A percentile compares a stretch with the other conserved stretches of the same genome.
phyloP scores from a whole-genome alignment of 441 rosid genomes.

The Sinapis alba region DNA sequence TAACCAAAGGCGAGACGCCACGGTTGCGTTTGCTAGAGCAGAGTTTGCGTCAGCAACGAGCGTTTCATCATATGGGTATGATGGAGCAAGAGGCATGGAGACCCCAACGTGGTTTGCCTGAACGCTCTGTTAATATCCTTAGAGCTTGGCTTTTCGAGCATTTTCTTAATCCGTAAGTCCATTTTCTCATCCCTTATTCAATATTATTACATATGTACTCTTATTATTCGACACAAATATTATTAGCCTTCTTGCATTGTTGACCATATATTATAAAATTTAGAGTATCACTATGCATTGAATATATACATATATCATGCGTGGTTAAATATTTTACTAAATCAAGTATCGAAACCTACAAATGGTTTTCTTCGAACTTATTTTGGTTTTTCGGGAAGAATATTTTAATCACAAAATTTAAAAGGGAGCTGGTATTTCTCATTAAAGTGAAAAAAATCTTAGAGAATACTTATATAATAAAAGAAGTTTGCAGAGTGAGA shows the following conservation, averaged over 20 bases:
- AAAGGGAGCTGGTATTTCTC: too few relatives aligned
- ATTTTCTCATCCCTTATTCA: conserved; percentile 23
- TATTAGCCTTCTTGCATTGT: neutral
- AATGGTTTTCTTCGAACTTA: neutral
- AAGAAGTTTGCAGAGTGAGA: conserved; percentile 32
- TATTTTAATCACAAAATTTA: neutral
- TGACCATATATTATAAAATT: conserved; percentile 1
- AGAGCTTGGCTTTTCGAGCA: conserved; percentile 99
- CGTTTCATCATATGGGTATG: conserved; percentile 93
- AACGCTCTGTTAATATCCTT: conserved; percentile 90
- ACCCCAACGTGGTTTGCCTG: conserved; percentile 96
- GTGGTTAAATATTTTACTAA: too few relatives aligned
- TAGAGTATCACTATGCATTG: neutral
- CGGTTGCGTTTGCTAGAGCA: conserved; percentile 80
- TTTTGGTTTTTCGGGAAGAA: neutral
- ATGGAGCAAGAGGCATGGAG: conserved; percentile 97
- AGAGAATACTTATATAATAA: conserved; percentile 18
- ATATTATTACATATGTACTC: conserved; percentile 15
- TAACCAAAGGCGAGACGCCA: conserved; percentile 89
- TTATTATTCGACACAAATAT: neutral
- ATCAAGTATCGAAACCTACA: too few relatives aligned
- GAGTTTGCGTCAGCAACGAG: conserved; percentile 82
- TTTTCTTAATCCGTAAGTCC: conserved; percentile 92
- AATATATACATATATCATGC: too few relatives aligned
- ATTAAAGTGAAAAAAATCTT: too few relatives aligned